phyloP scores from a whole-genome alignment of 495 filamentous ascomycete genomes.

The Neurospora terricola region DNA sequence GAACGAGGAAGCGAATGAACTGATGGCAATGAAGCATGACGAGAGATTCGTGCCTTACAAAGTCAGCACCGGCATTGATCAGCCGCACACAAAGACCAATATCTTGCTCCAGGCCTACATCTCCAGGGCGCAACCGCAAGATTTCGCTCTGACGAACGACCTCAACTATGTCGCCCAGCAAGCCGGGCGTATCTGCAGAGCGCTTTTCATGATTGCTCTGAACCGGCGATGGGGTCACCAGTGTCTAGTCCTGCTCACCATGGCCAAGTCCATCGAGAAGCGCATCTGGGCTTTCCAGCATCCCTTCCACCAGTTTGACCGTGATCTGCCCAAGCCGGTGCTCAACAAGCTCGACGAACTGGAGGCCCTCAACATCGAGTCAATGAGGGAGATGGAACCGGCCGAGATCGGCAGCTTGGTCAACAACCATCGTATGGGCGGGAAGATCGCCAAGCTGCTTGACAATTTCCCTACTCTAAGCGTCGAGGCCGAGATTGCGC shows the following conservation, averaged over 20 bases:
- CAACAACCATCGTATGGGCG: constrained; percentile 80
- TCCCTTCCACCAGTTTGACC: constrained; percentile 87
- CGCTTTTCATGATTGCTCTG: constrained; percentile 93
- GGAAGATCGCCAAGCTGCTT: constrained; percentile 66
- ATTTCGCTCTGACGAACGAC: constrained; percentile 88
- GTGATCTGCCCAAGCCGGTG: constrained; percentile 59
- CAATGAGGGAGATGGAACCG: constrained; percentile 80
- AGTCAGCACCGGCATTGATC: constrained; percentile 63
- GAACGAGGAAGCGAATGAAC: constrained; percentile 75
- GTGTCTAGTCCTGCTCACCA: constrained; percentile 74
- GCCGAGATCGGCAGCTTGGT: constrained; percentile 87
- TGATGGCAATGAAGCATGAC: constrained; percentile 46
- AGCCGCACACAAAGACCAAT: constrained; percentile 85
- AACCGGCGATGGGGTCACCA: constrained; percentile 92
- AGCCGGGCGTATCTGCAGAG: constrained; percentile 83
- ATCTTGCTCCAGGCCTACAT: constrained; percentile 92
- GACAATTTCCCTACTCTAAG: constrained; percentile 87
- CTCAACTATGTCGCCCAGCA: constrained; percentile 93
- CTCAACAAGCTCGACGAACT: constrained; percentile 74
- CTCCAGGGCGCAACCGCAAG: constrained; percentile 75
- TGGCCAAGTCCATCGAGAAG: constrained; percentile 95
- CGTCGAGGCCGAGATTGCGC: constrained; percentile 88
- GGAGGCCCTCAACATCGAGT: constrained; percentile 63
- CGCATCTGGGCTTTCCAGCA: constrained; percentile 91
- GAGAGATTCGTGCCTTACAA: constrained; percentile 60